These are phyloP conservation scores for Sclerotinia spermophila DNA, from an alignment of 2,329 filamentous ascomycete species.

Conservation along the genomic window DNA sequence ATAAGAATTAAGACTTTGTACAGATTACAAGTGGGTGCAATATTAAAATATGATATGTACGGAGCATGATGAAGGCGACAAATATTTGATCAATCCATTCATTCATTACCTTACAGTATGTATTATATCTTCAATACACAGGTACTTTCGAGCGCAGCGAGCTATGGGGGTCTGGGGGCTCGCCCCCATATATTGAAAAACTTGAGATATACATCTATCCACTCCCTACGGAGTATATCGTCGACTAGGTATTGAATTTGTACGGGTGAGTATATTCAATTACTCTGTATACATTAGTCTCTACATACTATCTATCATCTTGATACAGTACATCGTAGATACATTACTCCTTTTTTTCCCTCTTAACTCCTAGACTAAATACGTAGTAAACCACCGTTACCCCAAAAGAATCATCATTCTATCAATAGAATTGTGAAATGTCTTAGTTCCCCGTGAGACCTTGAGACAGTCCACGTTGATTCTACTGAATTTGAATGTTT, in stretches of 20 bases:
- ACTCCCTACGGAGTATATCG: too few relatives aligned
- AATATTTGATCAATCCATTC: not conserved
- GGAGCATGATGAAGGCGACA: not conserved
- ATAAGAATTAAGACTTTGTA: not conserved
- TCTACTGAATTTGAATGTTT: not conserved
- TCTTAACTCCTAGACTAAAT: not conserved
- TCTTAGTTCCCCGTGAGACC: slow-evolving; percentile 2
- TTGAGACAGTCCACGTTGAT: not conserved
- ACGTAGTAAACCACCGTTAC: not conserved
- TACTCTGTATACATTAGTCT: too few relatives aligned
- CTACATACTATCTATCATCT: too few relatives aligned
- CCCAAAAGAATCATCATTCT: not conserved
- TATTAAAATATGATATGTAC: not conserved
- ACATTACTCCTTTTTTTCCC: not conserved
- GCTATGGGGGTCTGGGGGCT: not conserved
- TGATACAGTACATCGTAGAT: not conserved
- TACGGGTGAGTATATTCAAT: not conserved
- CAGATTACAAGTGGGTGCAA: not conserved
- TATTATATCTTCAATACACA: not conserved
- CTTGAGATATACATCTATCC: not conserved
- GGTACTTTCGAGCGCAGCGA: not conserved
- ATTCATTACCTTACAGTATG: not conserved
- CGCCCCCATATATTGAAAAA: not conserved
- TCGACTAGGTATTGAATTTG: too few relatives aligned
- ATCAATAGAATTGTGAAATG: slow-evolving; percentile 16